phyloP scores from a whole-genome alignment of 2,329 filamentous ascomycete genomes.

The Aspergillus aculeatus region DNA sequence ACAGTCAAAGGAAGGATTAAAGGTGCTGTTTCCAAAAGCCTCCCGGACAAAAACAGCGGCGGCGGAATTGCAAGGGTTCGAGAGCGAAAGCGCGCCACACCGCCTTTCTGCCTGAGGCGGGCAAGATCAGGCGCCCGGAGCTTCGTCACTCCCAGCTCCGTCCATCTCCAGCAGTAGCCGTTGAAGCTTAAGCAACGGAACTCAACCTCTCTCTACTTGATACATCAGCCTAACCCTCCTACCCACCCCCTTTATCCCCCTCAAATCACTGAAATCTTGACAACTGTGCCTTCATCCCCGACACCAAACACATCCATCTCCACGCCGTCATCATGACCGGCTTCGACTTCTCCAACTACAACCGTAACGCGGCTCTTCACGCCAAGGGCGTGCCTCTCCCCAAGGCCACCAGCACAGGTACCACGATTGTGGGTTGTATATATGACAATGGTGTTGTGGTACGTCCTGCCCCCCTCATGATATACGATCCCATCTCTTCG shows the following conservation, averaged over 20 bases:
- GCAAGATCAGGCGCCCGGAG: conserved; percentile 37
- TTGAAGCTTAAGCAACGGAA: neutral
- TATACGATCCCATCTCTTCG: neutral
- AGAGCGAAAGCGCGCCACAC: neutral
- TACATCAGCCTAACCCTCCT: neutral
- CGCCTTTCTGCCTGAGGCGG: conserved; percentile 24
- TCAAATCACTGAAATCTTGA: neutral
- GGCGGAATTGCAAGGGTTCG: conserved; percentile 9
- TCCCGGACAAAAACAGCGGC: conserved; percentile 22
- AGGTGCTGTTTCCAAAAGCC: neutral
- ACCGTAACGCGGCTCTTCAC: conserved; percentile 95
- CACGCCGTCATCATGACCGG: conserved; percentile 70
- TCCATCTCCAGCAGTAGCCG: conserved; percentile 13
- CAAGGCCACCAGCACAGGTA: conserved; percentile 97
- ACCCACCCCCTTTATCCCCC: neutral
- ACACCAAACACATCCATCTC: conserved; percentile 17
- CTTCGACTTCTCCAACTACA: conserved; percentile 99
- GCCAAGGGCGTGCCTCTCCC: conserved; percentile 90
- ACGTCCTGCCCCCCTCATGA: conserved; percentile 37
- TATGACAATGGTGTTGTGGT: conserved; percentile 95
- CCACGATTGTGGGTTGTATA: conserved; percentile 96
- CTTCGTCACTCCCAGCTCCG: conserved; percentile 43
- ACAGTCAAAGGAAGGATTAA: neutral
- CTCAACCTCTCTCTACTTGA: neutral
- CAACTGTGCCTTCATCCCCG: conserved; percentile 14